A percentile compares a stretch with the other conserved stretches of the same genome.
Conservation (phyloP, 495 filamentous ascomycete species). For the Penicillium soppii region DNA sequence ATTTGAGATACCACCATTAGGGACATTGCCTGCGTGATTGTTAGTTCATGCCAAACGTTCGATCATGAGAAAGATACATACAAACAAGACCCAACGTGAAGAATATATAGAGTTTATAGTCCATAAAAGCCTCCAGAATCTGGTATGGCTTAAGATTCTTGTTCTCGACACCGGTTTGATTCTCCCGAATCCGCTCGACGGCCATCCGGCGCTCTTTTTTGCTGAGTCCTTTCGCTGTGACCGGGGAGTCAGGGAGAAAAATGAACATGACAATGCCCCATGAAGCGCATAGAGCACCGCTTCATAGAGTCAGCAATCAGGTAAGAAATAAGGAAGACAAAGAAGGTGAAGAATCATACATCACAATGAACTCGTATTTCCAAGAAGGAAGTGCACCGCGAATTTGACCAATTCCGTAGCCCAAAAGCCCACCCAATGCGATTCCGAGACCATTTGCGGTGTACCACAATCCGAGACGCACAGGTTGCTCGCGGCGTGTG, state of each 20-base stretch:
- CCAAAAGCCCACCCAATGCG: conserved; percentile 56
- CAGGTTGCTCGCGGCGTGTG: conserved; percentile 56
- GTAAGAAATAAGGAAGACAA: no score
- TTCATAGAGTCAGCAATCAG: conserved; percentile 22
- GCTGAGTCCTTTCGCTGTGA: conserved; percentile 58
- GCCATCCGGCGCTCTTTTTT: conserved; percentile 57
- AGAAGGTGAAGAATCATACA: conserved; percentile 24
- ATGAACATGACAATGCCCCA: conserved; percentile 60
- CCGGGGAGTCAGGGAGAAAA: conserved; percentile 62
- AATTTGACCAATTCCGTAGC: conserved; percentile 59
- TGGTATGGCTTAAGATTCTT: conserved; percentile 59
- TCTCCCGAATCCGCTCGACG: conserved; percentile 56
- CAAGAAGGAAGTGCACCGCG: conserved; percentile 51
- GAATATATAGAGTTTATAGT: conserved; percentile 64
- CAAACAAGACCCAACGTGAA: conserved; percentile 53
- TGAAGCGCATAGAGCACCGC: conserved; percentile 52
- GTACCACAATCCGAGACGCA: conserved; percentile 61
- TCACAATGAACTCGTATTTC: conserved; percentile 56
- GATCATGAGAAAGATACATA: conserved; percentile 7
- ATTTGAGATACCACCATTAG: conserved; percentile 55
- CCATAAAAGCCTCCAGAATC: conserved; percentile 54
- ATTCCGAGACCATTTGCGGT: conserved; percentile 59
- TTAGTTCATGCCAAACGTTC: neutral
- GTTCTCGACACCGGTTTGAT: conserved; percentile 68
- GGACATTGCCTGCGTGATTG: conserved; percentile 34